Percentiles rank a stretch among this genome's conserved stretches.
Conservation (phyloP, 108 stramenopile genomes). For the Nitzschia sp. region DNA sequence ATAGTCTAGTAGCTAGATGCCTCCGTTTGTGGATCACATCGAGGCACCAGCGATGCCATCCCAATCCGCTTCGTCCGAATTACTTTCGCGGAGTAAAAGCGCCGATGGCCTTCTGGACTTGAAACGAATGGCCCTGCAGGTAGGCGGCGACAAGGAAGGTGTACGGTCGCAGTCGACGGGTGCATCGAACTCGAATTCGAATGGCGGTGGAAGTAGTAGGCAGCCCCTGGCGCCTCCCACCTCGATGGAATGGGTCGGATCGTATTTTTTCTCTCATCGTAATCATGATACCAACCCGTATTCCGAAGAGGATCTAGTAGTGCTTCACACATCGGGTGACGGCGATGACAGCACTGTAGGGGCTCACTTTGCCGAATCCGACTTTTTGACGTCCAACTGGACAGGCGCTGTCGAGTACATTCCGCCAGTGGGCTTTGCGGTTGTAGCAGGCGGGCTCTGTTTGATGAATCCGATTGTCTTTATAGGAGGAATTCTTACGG, state of each 20-base stretch:
- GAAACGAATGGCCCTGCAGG: not conserved
- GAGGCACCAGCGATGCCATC: not conserved
- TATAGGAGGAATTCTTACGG: conserved; percentile 37
- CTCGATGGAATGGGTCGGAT: conserved; percentile 1
- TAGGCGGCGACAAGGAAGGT: not conserved
- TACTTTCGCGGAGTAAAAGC: not conserved
- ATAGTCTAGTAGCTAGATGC: no score
- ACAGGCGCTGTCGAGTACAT: conserved; percentile 15
- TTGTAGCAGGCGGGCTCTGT: conserved; percentile 27
- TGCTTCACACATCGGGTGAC: not conserved
- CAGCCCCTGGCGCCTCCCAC: not conserved
- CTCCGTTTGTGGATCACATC: not conserved
- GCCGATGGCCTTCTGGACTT: not conserved
- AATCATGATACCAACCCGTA: not conserved
- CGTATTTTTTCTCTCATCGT: not conserved
- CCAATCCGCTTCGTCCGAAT: not conserved
- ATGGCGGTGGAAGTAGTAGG: not conserved
- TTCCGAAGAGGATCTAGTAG: not conserved
- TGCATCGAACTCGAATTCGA: not conserved
- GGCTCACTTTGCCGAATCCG: conserved; percentile 33
- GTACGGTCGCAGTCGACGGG: not conserved
- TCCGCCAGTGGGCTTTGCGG: conserved; percentile 40
- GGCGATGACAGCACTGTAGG: conserved; percentile 12
- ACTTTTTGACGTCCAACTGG: conserved; percentile 24
- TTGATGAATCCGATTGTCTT: conserved; percentile 40